These are phyloP conservation scores for Colletotrichum destructivum DNA, from an alignment of 2,329 filamentous ascomycete species.

Conservation along the genomic window DNA sequence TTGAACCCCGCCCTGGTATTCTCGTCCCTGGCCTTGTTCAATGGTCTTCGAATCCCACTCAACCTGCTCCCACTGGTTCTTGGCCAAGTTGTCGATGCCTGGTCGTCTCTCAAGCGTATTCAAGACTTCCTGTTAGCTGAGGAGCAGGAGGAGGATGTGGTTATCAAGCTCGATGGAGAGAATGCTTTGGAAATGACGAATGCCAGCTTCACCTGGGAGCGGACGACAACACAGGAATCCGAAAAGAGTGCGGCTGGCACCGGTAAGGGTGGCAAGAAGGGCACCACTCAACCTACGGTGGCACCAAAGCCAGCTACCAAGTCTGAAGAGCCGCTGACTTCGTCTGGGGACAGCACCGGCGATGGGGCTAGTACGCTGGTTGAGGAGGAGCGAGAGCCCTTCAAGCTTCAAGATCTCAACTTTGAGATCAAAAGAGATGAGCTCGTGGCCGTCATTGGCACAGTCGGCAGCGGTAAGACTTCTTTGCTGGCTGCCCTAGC, in stretches of 20 bases:
- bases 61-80: slow-evolving; percentile 91
- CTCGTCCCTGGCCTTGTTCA: slow-evolving; percentile 94
- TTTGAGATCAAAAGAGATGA: slow-evolving; percentile 81
- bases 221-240: slow-evolving; percentile 69
- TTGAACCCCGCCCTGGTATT: slow-evolving; percentile 86
- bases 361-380: slow-evolving; percentile 70
- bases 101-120: slow-evolving; percentile 86
- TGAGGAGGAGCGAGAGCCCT: slow-evolving; percentile 76
- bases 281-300: not conserved
- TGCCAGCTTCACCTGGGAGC: slow-evolving; percentile 92
- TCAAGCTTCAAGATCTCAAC: slow-evolving; percentile 79
- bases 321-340: slow-evolving; percentile 50
- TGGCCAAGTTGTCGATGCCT: slow-evolving; percentile 91
- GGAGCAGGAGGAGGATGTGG: slow-evolving; percentile 82
- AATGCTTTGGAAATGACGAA: slow-evolving; percentile 80
- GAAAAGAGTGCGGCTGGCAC: slow-evolving; percentile 60
- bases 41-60: slow-evolving; percentile 88
- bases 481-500: slow-evolving; percentile 91
- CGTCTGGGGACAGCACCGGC: slow-evolving; percentile 61
- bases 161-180: slow-evolving; percentile 68
- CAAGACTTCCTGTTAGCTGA: slow-evolving; percentile 91
- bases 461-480: slow-evolving; percentile 91
- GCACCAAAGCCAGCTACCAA: slow-evolving; percentile 52
- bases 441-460: slow-evolving; percentile 87
- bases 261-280: slow-evolving; percentile 65